Evolutionary conservation across 2,329 filamentous ascomycete species (phyloP), one percentile per base, ranked within the genome.

Genomic region (Claviceps sp.): DNA sequence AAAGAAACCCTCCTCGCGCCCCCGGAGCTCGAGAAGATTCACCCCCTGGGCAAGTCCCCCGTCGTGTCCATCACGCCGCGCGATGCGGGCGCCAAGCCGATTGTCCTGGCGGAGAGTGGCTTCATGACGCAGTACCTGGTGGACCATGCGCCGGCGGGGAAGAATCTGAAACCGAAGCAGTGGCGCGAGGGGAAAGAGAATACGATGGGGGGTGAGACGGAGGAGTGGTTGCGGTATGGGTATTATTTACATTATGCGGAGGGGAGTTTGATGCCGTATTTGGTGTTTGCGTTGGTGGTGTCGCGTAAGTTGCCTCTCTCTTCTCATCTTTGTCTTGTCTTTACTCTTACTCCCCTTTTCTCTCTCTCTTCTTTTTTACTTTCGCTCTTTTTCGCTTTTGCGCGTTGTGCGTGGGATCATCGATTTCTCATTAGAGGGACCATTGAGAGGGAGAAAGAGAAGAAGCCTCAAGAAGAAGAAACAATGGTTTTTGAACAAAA

Each of bases 41-140:
- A 95, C 62, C 85, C 88, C 0, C 75, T 96, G 4, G 91, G 91
- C 56, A 95, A 95, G 66, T 89, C 88, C 1, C 91, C 91, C 0
- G 71, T 91, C 43, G 71, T 97, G 57, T 79, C 78, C 8, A 73
- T 96, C 59, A 70, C 68, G n/a, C 64, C 71, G 0, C 59, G 70
- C 0, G 68, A 65, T 22, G 61, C 60, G 3, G 57, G 55, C n/a
- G 64, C 16, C 14, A 48, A 76, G 57, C 71, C 76, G 2, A 61
- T 80, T 11, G 77, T 91, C 0, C 70, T 96, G 47, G 87, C 88
- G 10, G 91, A 97, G 70, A 91, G 85, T 45, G 89, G 78, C 5
- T 77, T 83, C 54, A 91, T 96, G 59, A 74, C 81, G 11, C 85
- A 95, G 69, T 96, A 95, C 65, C 73, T 96, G 24, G 77, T 80